Conservation (phyloP, 768 basidiomycete genomes). For the Fistulinella prunicolor region DNA sequence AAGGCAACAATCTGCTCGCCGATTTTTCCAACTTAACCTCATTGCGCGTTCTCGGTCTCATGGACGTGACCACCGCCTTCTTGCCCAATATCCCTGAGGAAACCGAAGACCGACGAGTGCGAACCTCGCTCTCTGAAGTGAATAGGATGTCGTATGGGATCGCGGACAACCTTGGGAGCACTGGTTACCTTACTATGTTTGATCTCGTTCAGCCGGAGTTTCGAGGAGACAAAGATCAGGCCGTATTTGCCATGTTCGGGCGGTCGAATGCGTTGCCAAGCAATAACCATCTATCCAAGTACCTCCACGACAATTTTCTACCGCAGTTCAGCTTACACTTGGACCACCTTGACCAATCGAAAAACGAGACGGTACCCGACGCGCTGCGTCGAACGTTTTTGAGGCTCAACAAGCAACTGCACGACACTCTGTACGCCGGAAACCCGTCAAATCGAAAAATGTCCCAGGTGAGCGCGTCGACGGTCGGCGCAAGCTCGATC, state of each 20-base stretch:
- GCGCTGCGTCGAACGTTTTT: constrained; percentile 88
- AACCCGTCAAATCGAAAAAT: constrained; percentile 56
- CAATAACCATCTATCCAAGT: constrained; percentile 76
- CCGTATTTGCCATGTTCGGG: constrained; percentile 96
- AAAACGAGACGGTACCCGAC: constrained; percentile 57
- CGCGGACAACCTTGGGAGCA: constrained; percentile 82
- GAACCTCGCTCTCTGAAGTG: constrained; percentile 86
- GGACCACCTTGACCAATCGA: constrained; percentile 35
- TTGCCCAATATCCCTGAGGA: constrained; percentile 74
- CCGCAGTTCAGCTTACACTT: constrained; percentile 60
- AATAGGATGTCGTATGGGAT: constrained; percentile 96
- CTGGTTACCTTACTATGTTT: constrained; percentile 81
- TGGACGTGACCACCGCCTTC: constrained; percentile 82
- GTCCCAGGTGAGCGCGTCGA: constrained; percentile 58
- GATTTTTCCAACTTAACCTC: constrained; percentile 87
- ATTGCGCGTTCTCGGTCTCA: constrained; percentile 89
- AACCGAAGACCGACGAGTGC: constrained; percentile 83
- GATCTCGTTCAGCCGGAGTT: constrained; percentile 91
- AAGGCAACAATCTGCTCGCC: constrained; percentile 48
- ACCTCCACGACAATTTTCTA: constrained; percentile 78
- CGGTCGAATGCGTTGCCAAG: constrained; percentile 54
- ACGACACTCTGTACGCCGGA: constrained; percentile 57
- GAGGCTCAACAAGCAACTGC: constrained; percentile 76
- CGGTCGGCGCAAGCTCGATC: constrained; percentile 29
- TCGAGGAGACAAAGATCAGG: constrained; percentile 70